A percentile compares a stretch with the other conserved stretches of the same genome.
These are phyloP conservation scores for Solanum hybrid DNA, from an alignment of 305 asterid genomes.

Conservation along the genomic window DNA sequence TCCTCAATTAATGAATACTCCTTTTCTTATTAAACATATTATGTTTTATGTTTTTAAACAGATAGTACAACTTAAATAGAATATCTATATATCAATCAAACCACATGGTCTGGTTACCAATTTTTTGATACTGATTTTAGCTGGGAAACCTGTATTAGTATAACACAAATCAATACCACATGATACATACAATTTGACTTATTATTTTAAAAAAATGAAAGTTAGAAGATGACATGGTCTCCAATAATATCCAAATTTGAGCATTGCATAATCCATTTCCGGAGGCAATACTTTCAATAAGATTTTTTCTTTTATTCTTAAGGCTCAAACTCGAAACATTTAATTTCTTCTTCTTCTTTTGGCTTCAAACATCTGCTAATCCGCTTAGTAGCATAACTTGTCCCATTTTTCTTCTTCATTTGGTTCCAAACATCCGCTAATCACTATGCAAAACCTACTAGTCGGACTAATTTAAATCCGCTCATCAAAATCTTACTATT, in stretches of 20 bases:
- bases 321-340: fast-evolving
- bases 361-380: not conserved
- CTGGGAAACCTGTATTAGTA: not conserved
- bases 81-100: not conserved
- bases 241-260: not conserved
- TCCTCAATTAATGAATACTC: not conserved
- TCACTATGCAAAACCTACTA: not conserved
- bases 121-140: not conserved
- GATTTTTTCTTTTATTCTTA: fast-evolving
- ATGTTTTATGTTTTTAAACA: not conserved
- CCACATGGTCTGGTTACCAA: not conserved
- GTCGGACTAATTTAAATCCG: not conserved
- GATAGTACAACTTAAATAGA: not conserved
- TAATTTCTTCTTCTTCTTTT: not conserved
- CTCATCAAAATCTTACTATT: not conserved
- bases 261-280: fast-evolving
- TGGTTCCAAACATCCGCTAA: not conserved
- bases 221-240: not conserved
- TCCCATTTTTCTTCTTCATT: not conserved
- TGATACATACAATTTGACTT: not conserved
- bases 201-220: no score
- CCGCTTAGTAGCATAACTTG: not conserved
- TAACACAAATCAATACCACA: not conserved
- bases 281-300: not conserved
- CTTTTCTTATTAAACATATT: not conserved